Conservation (phyloP, 306 rosid genomes). For the Acacia crassicarpa region DNA sequence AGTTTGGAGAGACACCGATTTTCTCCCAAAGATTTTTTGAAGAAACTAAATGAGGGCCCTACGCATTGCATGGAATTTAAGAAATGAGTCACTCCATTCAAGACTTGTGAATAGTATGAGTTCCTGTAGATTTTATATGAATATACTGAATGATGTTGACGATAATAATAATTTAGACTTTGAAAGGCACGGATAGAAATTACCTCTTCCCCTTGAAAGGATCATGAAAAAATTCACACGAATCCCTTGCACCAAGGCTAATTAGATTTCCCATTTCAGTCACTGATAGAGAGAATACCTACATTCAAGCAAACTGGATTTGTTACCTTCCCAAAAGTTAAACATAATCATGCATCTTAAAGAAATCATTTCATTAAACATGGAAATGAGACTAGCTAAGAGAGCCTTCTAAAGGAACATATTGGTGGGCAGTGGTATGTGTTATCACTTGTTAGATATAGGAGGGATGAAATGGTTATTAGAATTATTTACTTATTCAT, state of each 20-base stretch:
- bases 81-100: not conserved
- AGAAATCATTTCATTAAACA: not conserved
- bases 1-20: conserved; percentile 6
- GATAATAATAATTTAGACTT: not conserved
- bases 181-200: conserved; percentile 5
- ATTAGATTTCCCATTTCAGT: conserved; percentile 78
- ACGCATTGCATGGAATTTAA: not conserved
- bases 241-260: conserved; percentile 68
- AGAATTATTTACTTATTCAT: not conserved
- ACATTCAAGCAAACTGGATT: conserved; percentile 40
- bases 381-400: not conserved
- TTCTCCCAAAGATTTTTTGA: not conserved
- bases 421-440: not conserved
- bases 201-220: conserved; percentile 77
- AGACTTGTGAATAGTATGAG: not conserved
- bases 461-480: not conserved
- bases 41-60: not conserved
- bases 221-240: conserved; percentile 78
- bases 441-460: not conserved
- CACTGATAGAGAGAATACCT: conserved; percentile 84
- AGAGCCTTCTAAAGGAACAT: not conserved
- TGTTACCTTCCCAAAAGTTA: conserved; percentile 11
- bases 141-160: not conserved
- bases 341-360: conserved; percentile 16
- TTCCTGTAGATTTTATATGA: not conserved